Evolutionary conservation across 2,329 filamentous ascomycete genomes (phyloP), one percentile per base, ranked within the genome.

Genomic region (Colletotrichum cordylinicola): DNA sequence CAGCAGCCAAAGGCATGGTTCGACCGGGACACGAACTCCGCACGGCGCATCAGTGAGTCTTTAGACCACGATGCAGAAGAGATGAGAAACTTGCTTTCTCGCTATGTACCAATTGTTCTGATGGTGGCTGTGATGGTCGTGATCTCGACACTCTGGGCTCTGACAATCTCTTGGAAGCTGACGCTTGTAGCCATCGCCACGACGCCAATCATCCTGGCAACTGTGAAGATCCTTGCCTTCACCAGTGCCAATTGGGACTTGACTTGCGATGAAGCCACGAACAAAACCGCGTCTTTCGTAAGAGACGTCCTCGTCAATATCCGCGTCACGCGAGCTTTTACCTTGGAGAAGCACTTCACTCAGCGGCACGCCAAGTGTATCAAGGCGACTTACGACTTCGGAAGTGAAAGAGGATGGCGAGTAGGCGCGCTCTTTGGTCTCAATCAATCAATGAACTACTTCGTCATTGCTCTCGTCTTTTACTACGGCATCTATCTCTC

Each of bases 11-110:
- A 90, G 76, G 84, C 90, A 6, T 98, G 96, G 93, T 98, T 98
- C 79, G 93, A 95, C 77, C 86, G 89, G 66, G 88, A 93, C 3
- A 87, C 88, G 39, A 94, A 97, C 82, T 91, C 90, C 0, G 86
- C 93, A 0, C 87, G 88, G 1, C 88, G 89, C 3, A 88, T 98
- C 56, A 92, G 89, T 1, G 92, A 95, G 76, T 93, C 90, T 60
- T 89, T 98, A 0, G 95, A 98, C 80, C 91, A 94, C 18, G 94
- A 95, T 79, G 94, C 94, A 0, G 96, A 98, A 82, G 95, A 98
- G 81, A 96, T 97, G 91, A 91, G 94, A 10, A 96, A 95, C 79
- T 86, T 98, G 0, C 88, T 98, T 0, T 94, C 94, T 3, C 91
- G 94, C 2, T 98, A 98, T 80, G 88, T 93, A 1, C 93, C 94